These are phyloP conservation scores for Emmonsia crescens DNA, from an alignment of 2,329 filamentous ascomycete species.

Conservation along the genomic window DNA sequence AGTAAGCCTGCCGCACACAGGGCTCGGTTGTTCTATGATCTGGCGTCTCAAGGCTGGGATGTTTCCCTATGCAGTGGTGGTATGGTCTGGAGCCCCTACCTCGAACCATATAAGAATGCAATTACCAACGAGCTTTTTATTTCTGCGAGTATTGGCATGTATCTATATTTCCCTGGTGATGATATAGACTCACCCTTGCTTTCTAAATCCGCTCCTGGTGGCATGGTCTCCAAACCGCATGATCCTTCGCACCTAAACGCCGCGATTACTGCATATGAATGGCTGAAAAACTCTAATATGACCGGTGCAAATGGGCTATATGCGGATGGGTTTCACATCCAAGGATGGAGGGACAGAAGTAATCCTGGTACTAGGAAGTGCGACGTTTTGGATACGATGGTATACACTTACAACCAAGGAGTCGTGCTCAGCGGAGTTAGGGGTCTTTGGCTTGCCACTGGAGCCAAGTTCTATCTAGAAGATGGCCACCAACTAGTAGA, in stretches of 20 bases:
- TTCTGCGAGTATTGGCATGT: conserved; percentile 77
- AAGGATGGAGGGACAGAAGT: conserved; percentile 46
- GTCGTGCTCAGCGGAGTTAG: conserved; percentile 74
- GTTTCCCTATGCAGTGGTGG: conserved; percentile 69
- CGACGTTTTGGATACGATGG: conserved; percentile 73
- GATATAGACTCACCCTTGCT: conserved; percentile 53
- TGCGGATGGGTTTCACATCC: conserved; percentile 81
- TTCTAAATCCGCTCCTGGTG: conserved; percentile 14
- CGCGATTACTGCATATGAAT: conserved; percentile 67
- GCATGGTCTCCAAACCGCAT: conserved; percentile 30
- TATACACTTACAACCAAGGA: conserved; percentile 94
- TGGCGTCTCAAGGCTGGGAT: conserved; percentile 72
- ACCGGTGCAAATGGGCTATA: conserved; percentile 62
- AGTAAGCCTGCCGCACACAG: conserved; percentile 68
- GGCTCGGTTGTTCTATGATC: conserved; percentile 73
- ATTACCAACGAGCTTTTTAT: conserved; percentile 92
- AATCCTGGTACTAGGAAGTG: conserved; percentile 60
- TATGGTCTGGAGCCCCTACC: conserved; percentile 78
- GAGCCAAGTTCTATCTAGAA: conserved; percentile 56
- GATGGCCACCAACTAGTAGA: conserved; percentile 71
- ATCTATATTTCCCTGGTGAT: conserved; percentile 77
- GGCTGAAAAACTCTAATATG: conserved; percentile 73
- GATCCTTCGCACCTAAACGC: conserved; percentile 59
- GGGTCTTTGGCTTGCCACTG: conserved; percentile 69
- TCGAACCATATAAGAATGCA: conserved; percentile 84